These are phyloP conservation scores for Nannizziopsis barbatae DNA, from an alignment of 2,329 filamentous ascomycete species.

Conservation along the genomic window DNA sequence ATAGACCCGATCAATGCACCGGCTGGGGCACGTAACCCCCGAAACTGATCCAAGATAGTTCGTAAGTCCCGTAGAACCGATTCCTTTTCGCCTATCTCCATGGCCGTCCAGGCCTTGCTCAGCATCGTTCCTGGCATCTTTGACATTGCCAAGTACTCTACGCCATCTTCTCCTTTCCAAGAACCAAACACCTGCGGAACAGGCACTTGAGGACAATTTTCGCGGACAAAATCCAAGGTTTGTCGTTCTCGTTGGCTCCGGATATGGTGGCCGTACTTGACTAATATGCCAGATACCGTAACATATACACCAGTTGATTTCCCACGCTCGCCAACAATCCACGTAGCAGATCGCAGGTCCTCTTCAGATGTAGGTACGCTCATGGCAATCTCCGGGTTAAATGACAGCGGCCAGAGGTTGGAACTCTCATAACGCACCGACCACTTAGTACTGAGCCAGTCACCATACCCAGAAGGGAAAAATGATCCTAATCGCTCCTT, in stretches of 20 bases:
- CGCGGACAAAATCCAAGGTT: slow-evolving; percentile 21
- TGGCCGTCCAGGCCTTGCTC: slow-evolving; percentile 14
- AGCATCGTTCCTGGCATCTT: slow-evolving; percentile 18
- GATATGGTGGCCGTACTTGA: slow-evolving; percentile 21
- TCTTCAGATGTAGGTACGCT: slow-evolving; percentile 8
- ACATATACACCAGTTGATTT: slow-evolving; percentile 10
- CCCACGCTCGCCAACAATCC: slow-evolving; percentile 17
- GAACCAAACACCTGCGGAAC: slow-evolving; percentile 22
- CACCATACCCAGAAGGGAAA: too few species aligned
- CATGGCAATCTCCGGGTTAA: slow-evolving; percentile 7
- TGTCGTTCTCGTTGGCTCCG: slow-evolving; percentile 19
- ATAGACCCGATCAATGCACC: slow-evolving; percentile 11
- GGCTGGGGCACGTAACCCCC: slow-evolving; percentile 18
- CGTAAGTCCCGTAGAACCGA: slow-evolving; percentile 16
- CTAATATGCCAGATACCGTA: slow-evolving; percentile 14
- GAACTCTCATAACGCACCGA: too few species aligned
- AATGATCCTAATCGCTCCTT: too few species aligned
- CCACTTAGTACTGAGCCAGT: too few species aligned
- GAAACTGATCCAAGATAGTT: slow-evolving; percentile 19
- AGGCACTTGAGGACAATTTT: slow-evolving; percentile 17
- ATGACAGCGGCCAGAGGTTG: too few species aligned
- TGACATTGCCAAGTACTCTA: slow-evolving; percentile 21
- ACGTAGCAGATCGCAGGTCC: slow-evolving; percentile 12
- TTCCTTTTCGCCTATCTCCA: slow-evolving; percentile 17
- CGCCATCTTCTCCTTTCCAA: slow-evolving; percentile 15